These are phyloP conservation scores for Elaeis guineensis DNA, from an alignment of 176 grass and related monocot species.

Conservation along the genomic window DNA sequence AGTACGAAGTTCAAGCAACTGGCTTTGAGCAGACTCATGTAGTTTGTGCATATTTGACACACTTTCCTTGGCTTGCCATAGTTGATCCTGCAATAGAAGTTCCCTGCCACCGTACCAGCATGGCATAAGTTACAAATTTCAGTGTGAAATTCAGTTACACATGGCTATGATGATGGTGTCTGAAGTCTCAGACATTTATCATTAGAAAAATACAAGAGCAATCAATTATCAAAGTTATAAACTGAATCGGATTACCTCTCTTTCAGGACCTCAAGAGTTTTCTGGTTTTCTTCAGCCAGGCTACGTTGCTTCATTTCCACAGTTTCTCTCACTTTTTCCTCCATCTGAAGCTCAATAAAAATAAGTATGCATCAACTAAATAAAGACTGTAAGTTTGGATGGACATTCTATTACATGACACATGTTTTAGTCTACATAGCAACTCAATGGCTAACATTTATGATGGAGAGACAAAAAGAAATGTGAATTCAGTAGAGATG, in stretches of 20 bases:
- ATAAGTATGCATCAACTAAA: neutral
- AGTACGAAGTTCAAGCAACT: slow-evolving; percentile 95
- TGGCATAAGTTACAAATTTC: neutral
- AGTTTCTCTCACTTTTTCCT: slow-evolving; percentile 97
- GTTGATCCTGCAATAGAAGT: slow-evolving; percentile 78
- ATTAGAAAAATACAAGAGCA: too few species aligned
- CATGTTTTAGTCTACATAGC: too few species aligned
- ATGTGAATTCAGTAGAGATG: too few species aligned
- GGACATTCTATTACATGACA: too few species aligned
- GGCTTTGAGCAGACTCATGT: slow-evolving; percentile 88
- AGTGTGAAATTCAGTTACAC: neutral
- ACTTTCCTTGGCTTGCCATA: slow-evolving; percentile 97
- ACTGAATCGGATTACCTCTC: slow-evolving; percentile 50
- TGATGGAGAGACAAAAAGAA: too few species aligned
- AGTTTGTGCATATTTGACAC: slow-evolving; percentile 97
- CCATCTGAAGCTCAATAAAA: slow-evolving; percentile 48
- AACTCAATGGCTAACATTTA: too few species aligned
- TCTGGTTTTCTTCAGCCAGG: slow-evolving; percentile 96
- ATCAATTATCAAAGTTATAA: too few species aligned
- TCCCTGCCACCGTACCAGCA: slow-evolving; percentile 46
- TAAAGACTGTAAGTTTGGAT: too few species aligned
- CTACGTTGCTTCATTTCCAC: slow-evolving; percentile 99
- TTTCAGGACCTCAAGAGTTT: slow-evolving; percentile 95
- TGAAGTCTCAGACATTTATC: neutral
- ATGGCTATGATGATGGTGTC: neutral